These are phyloP conservation scores for Ceraceosorus guamensis DNA, from an alignment of 1,284 basidiomycete genomes.

Conservation along the genomic window DNA sequence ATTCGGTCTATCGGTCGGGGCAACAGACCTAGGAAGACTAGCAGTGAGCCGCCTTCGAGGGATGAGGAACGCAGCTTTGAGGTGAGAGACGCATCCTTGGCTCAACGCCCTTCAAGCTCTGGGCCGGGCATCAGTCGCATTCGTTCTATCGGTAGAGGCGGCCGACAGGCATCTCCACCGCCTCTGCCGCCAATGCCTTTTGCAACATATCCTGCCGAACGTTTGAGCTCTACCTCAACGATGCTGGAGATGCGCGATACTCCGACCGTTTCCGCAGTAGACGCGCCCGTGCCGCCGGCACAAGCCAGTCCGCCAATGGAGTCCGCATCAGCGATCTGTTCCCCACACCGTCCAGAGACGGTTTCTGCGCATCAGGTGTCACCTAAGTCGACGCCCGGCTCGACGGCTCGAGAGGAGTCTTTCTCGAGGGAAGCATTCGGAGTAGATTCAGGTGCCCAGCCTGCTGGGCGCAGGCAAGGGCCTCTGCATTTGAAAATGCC, in stretches of 20 bases:
- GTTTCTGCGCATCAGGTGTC: no score
- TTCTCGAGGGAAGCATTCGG: no score
- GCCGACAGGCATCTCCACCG: not conserved
- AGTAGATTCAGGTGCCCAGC: no score
- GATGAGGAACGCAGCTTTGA: not conserved
- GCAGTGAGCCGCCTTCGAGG: not conserved
- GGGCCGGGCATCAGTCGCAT: constrained; percentile 4
- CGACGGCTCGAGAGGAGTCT: no score
- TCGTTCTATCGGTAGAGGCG: constrained; percentile 1
- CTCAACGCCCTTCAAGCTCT: not conserved
- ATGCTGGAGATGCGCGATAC: not conserved
- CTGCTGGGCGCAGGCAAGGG: no score
- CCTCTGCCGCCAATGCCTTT: not conserved
- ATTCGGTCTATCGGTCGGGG: not conserved
- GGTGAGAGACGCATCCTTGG: not conserved
- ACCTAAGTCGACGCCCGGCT: no score
- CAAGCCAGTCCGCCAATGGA: not conserved
- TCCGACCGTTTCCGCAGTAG: not conserved
- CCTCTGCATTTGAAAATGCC: no score
- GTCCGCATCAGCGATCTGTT: not conserved
- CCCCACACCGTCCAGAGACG: no score
- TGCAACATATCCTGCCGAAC: no score
- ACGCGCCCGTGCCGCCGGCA: not conserved
- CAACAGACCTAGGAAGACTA: not conserved
- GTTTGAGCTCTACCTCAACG: not conserved